These are phyloP conservation scores for Schizosaccharomyces cryophilus DNA, from an alignment of 805 yeast genomes.

Conservation along the genomic window DNA sequence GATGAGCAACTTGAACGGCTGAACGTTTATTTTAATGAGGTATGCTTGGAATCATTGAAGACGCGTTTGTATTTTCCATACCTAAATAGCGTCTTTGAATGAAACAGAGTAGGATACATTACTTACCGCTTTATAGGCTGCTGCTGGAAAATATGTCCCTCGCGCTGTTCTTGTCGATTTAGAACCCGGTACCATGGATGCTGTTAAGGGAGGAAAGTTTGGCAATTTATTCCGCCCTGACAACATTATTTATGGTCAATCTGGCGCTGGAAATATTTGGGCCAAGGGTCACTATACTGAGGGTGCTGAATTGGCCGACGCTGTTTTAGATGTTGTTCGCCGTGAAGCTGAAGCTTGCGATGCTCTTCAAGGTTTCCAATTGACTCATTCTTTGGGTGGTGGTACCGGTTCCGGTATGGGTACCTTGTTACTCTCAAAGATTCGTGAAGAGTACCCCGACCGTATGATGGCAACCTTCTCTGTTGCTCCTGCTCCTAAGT, in stretches of 20 bases:
- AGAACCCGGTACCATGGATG: conserved; percentile 85
- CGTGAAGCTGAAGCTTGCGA: conserved; percentile 90
- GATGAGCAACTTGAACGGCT: conserved; percentile 22
- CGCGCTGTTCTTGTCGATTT: conserved; percentile 82
- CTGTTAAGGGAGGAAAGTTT: conserved; percentile 50
- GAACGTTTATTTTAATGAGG: conserved; percentile 64
- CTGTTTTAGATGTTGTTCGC: conserved; percentile 74
- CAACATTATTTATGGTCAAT: conserved; percentile 69
- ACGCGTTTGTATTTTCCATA: not conserved
- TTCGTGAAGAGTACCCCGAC: conserved; percentile 83
- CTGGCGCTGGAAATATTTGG: conserved; percentile 93
- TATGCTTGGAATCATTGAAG: not conserved
- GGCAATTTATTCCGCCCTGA: conserved; percentile 84
- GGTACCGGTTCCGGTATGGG: conserved; percentile 98
- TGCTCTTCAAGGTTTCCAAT: conserved; percentile 86
- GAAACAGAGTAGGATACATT: not conserved
- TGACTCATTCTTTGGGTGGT: conserved; percentile 63
- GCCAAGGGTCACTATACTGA: conserved; percentile 94
- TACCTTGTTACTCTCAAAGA: conserved; percentile 59
- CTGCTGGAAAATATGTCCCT: conserved; percentile 73
- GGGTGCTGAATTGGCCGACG: conserved; percentile 84
- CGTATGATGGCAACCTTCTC: conserved; percentile 94
- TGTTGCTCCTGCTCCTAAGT: conserved; percentile 83
- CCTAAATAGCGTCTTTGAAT: not conserved
- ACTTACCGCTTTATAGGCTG: conserved; percentile 19